phyloP scores from a whole-genome alignment of 106 monocot species.

The Dendrobium chrysotoxum region DNA sequence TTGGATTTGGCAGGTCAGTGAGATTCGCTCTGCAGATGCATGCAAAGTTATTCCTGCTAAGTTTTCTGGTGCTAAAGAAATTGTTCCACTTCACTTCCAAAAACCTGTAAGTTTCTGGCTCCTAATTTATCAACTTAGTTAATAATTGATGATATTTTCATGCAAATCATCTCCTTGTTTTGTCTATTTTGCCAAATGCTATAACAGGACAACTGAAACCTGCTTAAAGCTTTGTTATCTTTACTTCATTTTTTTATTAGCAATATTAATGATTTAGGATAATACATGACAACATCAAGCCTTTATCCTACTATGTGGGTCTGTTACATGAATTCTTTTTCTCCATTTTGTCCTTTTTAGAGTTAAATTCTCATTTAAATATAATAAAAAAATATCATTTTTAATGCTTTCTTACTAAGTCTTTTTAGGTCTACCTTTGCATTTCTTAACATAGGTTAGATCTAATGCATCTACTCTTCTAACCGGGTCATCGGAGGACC shows the following conservation, averaged over 20 bases:
- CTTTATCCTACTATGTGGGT: too few species aligned
- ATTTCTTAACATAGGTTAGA: too few species aligned
- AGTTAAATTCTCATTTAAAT: too few species aligned
- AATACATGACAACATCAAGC: neutral
- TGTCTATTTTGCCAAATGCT: neutral
- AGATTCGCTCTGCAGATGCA: constrained; percentile 46
- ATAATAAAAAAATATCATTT: too few species aligned
- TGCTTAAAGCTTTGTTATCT: neutral
- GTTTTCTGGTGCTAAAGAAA: constrained; percentile 93
- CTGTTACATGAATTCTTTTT: too few species aligned
- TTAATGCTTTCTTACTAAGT: too few species aligned
- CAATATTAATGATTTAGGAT: neutral
- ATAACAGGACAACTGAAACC: neutral
- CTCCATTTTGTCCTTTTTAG: too few species aligned
- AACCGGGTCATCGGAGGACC: too few species aligned
- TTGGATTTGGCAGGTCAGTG: constrained; percentile 44
- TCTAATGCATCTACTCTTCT: too few species aligned
- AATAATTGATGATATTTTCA: neutral
- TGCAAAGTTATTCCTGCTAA: constrained; percentile 89
- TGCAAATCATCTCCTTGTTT: neutral
- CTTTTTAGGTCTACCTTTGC: too few species aligned
- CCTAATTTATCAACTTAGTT: neutral
- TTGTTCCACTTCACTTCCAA: constrained; percentile 54
- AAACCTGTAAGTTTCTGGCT: constrained; percentile 32
- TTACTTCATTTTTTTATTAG: neutral